A percentile compares a stretch with the other conserved stretches of the same genome.
Conservation (phyloP, 768 basidiomycete genomes). For the Lactarius quietus region DNA sequence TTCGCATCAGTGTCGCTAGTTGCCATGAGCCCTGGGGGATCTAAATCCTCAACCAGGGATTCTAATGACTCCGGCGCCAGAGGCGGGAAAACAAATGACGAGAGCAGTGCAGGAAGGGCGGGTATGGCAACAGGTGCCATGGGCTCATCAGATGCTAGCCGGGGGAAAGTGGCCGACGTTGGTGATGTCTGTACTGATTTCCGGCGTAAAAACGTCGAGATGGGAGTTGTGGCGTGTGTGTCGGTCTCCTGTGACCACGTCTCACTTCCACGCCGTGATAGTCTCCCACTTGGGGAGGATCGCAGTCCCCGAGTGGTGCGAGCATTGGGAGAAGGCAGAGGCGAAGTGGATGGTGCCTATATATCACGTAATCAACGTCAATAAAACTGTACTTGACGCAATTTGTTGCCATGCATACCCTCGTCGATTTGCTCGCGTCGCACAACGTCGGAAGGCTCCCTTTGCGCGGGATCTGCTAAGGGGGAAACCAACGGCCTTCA, state of each 20-base stretch:
- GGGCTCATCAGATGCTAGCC: conserved; percentile 33
- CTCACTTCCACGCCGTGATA: conserved; percentile 26
- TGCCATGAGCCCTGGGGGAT: conserved; percentile 10
- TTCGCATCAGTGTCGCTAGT: background rate
- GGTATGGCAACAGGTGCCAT: conserved; percentile 59
- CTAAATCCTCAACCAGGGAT: conserved; percentile 1
- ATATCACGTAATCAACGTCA: background rate
- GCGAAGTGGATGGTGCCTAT: conserved; percentile 34
- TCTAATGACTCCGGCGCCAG: conserved; percentile 4
- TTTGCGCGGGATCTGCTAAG: conserved; percentile 30
- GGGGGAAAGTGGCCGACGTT: conserved; percentile 43
- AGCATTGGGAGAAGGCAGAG: conserved; percentile 28
- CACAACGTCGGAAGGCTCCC: conserved; percentile 31
- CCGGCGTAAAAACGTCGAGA: conserved; percentile 75
- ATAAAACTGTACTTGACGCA: background rate
- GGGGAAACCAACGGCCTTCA: background rate
- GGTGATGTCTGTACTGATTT: conserved; percentile 70
- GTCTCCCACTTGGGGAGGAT: conserved; percentile 13
- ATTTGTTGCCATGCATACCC: conserved; percentile 28
- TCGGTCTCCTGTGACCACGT: conserved; percentile 32
- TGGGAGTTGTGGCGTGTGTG: conserved; percentile 50
- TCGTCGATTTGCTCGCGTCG: conserved; percentile 28
- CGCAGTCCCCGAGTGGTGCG: conserved; percentile 24
- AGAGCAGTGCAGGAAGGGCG: conserved; percentile 53
- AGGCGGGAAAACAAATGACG: conserved; percentile 31